phyloP scores from a whole-genome alignment of 495 filamentous ascomycete species.

The Extremus antarcticus region DNA sequence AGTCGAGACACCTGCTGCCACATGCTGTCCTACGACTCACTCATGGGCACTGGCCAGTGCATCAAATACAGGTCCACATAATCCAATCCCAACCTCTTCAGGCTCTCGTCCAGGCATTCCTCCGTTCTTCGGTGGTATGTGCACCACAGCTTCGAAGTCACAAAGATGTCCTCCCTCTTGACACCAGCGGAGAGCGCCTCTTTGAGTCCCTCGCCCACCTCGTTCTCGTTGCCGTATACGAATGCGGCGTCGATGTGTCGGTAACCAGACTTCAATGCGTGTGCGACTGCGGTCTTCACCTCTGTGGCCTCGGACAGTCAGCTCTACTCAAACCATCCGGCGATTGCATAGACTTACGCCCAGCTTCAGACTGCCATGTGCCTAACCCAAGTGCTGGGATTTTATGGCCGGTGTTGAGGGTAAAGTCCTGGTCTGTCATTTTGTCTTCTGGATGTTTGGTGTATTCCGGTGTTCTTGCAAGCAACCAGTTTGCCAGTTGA shows the following conservation, averaged over 20 bases:
- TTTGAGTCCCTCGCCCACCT: conserved; percentile 42
- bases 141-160: conserved; percentile 76
- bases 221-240: conserved; percentile 38
- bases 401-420: conserved; percentile 63
- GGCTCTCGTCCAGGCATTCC: conserved; percentile 55
- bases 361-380: conserved; percentile 59
- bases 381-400: conserved; percentile 71
- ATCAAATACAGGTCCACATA: conserved; percentile 76
- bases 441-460: conserved; percentile 23
- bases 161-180: conserved; percentile 68
- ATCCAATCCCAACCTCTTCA: conserved; percentile 60
- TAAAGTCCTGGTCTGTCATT: conserved; percentile 39
- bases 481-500: conserved; percentile 25
- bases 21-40: background rate
- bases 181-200: conserved; percentile 55
- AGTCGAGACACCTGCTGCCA: background rate
- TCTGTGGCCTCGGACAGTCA: conserved; percentile 17
- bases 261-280: conserved; percentile 31
- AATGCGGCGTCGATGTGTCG: conserved; percentile 33
- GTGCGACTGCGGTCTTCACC: conserved; percentile 33
- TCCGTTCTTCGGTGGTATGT: conserved; percentile 61
- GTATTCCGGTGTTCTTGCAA: conserved; percentile 21
- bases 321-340: conserved; percentile 31
- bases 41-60: conserved; percentile 81
- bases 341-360: conserved; percentile 19